Percentiles rank a stretch among this genome's conserved stretches.
Evolutionary conservation across 176 grass and related monocot species (phyloP).

Genomic region (Urochloa ruziziensis): DNA sequence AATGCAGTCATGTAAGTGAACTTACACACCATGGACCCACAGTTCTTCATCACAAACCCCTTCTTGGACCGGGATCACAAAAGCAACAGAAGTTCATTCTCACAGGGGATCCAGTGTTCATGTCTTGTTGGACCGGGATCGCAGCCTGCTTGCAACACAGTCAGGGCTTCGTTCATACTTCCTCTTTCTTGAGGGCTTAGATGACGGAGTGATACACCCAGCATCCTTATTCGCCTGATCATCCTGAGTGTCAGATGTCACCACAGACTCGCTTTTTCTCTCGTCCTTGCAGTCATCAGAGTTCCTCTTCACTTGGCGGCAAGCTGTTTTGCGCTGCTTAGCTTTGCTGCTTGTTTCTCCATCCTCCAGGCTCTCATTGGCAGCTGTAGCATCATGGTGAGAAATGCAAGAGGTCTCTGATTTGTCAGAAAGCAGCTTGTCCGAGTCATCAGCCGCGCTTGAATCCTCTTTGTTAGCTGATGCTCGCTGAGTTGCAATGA

Average conservation of each 20-base stretch:
- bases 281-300: not conserved
- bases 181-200: slow-evolving; percentile 29
- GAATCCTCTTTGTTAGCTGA: slow-evolving; percentile 18
- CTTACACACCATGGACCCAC: no score
- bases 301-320: slow-evolving; percentile 14
- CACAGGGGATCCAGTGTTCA: not conserved
- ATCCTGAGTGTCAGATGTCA: slow-evolving; percentile 29
- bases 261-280: slow-evolving; percentile 8
- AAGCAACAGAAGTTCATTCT: no score
- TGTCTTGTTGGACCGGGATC: slow-evolving; percentile 19
- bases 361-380: not conserved
- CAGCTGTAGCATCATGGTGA: slow-evolving; percentile 14
- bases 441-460: slow-evolving; percentile 33
- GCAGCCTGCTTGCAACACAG: slow-evolving; percentile 53
- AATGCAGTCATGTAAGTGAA: no score
- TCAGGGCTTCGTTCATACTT: slow-evolving; percentile 41
- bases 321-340: not conserved
- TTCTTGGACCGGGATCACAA: not conserved
- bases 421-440: slow-evolving; percentile 14
- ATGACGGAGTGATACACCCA: slow-evolving; percentile 2
- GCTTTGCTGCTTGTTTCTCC: slow-evolving; percentile 31
- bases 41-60: no score
- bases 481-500: slow-evolving; percentile 61
- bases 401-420: slow-evolving; percentile 13
- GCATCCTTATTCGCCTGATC: slow-evolving; percentile 5